phyloP scores from a whole-genome alignment of 1,284 basidiomycete species.

The Tilletia walkeri region DNA sequence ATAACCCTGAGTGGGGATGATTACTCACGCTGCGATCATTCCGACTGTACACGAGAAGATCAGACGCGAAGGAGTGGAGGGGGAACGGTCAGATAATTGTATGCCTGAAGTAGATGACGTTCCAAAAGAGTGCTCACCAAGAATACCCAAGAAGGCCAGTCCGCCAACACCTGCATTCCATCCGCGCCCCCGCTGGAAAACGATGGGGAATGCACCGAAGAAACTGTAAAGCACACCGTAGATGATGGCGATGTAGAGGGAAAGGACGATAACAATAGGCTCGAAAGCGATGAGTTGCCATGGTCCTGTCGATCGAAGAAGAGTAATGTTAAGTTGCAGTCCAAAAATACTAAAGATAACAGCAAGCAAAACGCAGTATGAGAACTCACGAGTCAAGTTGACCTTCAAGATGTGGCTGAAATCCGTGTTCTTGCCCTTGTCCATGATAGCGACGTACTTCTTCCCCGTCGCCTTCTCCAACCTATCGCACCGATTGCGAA shows the following conservation, averaged over 20 bases:
- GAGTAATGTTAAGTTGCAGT: not conserved
- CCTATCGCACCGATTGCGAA: slow-evolving; percentile 38
- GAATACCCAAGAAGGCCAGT: slow-evolving; percentile 30
- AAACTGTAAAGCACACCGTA: slow-evolving; percentile 15
- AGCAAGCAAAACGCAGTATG: not conserved
- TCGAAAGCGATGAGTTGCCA: slow-evolving; percentile 45
- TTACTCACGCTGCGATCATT: slow-evolving; percentile 25
- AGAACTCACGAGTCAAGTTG: slow-evolving; percentile 35
- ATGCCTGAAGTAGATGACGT: not conserved
- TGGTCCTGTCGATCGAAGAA: slow-evolving; percentile 24
- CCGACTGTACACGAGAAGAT: slow-evolving; percentile 17
- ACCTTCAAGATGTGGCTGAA: slow-evolving; percentile 41
- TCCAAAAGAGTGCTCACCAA: not conserved
- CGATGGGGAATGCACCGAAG: slow-evolving; percentile 26
- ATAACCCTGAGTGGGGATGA: too few species aligned
- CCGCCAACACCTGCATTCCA: slow-evolving; percentile 32
- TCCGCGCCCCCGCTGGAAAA: slow-evolving; percentile 29
- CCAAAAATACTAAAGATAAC: not conserved
- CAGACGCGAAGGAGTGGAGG: not conserved
- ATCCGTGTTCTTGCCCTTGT: slow-evolving; percentile 40
- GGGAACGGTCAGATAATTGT: too few species aligned
- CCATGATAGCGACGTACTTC: slow-evolving; percentile 44
- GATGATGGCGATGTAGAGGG: slow-evolving; percentile 31
- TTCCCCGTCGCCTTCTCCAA: slow-evolving; percentile 44
- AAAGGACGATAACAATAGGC: slow-evolving; percentile 37